These are phyloP conservation scores for Ophiosphaerella herpotricha DNA, from an alignment of 2,329 filamentous ascomycete species.

Conservation along the genomic window DNA sequence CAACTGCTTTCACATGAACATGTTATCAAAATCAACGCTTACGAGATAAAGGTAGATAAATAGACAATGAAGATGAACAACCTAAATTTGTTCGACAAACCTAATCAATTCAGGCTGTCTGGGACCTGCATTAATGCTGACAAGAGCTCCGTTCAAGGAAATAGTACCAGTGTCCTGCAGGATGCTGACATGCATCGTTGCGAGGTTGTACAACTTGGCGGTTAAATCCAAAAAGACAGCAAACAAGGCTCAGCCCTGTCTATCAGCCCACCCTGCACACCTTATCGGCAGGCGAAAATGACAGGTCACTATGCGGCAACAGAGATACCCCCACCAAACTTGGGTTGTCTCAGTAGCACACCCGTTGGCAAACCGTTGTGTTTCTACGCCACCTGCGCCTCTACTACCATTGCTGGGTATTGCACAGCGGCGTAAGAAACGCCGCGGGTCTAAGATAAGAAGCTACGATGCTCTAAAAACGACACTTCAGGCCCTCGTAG, in stretches of 20 bases:
- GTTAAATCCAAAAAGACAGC: conserved; percentile 2
- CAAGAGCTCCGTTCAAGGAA: background rate
- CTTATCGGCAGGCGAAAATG: background rate
- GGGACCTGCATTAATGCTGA: no score
- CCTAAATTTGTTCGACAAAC: no score
- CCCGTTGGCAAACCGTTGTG: background rate
- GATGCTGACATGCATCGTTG: conserved; percentile 12
- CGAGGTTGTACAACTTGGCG: conserved; percentile 8
- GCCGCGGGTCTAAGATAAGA: no score
- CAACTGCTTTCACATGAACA: background rate
- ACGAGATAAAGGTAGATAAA: conserved; percentile 4
- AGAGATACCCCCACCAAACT: no score
- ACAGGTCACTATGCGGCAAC: background rate
- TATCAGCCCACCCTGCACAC: background rate
- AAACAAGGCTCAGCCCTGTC: background rate
- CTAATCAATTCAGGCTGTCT: no score
- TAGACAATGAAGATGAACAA: background rate
- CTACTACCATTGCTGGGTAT: background rate
- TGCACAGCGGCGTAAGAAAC: no score
- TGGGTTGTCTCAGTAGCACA: background rate
- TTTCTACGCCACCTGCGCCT: background rate
- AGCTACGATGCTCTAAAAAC: no score
- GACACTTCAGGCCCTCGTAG: no score
- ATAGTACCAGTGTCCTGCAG: background rate
- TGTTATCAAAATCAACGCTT: background rate